Base-by-base conservation (phyloP, 2,329 filamentous ascomycete species). In the Huntiella abstrusa region DNA sequence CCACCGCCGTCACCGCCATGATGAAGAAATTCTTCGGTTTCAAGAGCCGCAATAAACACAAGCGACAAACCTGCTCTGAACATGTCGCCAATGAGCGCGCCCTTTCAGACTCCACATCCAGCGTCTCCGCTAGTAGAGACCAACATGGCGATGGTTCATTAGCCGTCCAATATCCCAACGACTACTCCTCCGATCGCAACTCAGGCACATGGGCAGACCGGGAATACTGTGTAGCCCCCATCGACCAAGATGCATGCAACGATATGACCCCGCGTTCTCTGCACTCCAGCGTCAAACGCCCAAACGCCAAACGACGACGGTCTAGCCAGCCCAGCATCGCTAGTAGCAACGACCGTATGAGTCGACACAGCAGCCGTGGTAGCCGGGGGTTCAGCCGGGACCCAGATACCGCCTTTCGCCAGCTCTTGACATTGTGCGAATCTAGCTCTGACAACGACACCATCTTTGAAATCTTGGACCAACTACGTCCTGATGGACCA, bases 381-480 rank as follows among this genome's bases (percentile, higher is more conserved):
- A 50, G 45, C 22, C 34, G 11, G n/a, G 50, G 1, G 37, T 40
- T 2, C 43, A 49, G 1, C 43, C 52, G 36, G 10, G 36, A 46
- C 13, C 19, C n/a, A 28, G 34, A 41, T 5, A 10, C 12, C 1
- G 36, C 45, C 7, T 40, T 43, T 5, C 17, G 42, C 3, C 37
- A 49, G 8, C 48, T 53, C 8, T 43, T 51, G 12, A 37, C 35
- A 13, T 41, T 54, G 10, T 51, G 52, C 45, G 43, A 41, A 15
- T 46, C 42, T 19, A 49, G 51, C 22, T 46, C 41, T 35, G 46
- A 52, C 0, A 53, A 52, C 33, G 52, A 54, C 33, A 43, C 42
- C 34, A 49, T 49, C 19, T 45, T 51, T 3, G 43, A 49, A 5
- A 49, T 50, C 22, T 28, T 28, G 6, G 8, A 28, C 22, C 22